Base-by-base conservation (phyloP, 1,284 basidiomycete genomes). In the Gymnopus androsaceus region DNA sequence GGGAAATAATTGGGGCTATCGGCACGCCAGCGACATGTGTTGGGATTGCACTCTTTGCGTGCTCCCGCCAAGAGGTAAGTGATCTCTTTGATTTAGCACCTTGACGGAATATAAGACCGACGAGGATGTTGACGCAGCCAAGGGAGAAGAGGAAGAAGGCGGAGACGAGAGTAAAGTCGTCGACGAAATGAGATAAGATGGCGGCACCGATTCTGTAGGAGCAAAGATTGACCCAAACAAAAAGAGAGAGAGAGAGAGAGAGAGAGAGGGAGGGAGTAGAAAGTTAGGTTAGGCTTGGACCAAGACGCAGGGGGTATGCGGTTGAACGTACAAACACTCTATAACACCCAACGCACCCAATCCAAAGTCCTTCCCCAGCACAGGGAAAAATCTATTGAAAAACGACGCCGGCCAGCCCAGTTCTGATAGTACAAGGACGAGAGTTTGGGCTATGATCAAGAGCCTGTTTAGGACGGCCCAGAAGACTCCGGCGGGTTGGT, bases 81-180 rank as follows among this genome's bases (percentile, higher is more conserved):
- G 83, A 83, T 46, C 89, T 85, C 58, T 80, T 82, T 47, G 67
- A 59, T 68, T 87, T 87, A 61, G 79, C 84, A 19, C 72, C 75
- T 64, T 80, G 78, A 59, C 88, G 84, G 80, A 85, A 89, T 73
- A 87, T 77, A 65, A 90, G 80, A 31, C 88, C 88, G 55, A 88
- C 79, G 56, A 93, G 71, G 61, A 93, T 85, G 78, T 95, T 92
- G 54, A 94, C 69, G 69, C 90, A 90, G 14, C 90, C 92, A 56
- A 94, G 66, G 59, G 90, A 80, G 74, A 95, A 95, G 59, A 95
- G 82, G 74, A 94, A 84, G 82, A 94, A 95, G 47, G 87, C 90
- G 1, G 91, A 80, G 63, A 94, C 90, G 66, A 94, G 89, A 21
- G 92, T 87, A 74, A 95, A 94, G 63, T 85, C 85, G 64, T 89